Evolutionary conservation across 768 basidiomycete genomes (phyloP).

Genomic region (Zangia roseola): DNA sequence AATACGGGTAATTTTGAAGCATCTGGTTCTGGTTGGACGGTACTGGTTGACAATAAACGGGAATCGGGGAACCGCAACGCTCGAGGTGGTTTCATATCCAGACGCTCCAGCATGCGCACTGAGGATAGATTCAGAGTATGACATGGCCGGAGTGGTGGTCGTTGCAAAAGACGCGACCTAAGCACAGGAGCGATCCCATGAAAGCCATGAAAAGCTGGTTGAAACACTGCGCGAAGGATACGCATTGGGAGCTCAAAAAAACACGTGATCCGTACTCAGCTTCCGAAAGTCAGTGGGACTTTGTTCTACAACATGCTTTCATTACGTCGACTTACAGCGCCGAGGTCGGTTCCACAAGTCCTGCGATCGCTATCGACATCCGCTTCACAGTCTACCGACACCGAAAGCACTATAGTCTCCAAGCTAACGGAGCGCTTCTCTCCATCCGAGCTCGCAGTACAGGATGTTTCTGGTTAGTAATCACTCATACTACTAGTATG

Average conservation of each 20-base stretch:
- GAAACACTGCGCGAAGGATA: conserved; percentile 19
- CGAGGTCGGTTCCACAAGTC: conserved; percentile 19
- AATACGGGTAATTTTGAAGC: conserved; percentile 50
- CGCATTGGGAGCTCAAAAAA: conserved; percentile 15
- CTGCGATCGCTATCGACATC: conserved; percentile 30
- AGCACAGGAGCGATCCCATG: conserved; percentile 6
- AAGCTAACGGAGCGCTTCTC: conserved; percentile 76
- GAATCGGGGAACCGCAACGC: conserved; percentile 26
- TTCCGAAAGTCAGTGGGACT: neutral
- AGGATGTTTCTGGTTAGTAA: conserved; percentile 88
- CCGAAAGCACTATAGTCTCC: conserved; percentile 55
- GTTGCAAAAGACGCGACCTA: conserved; percentile 10
- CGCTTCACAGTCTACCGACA: conserved; percentile 29
- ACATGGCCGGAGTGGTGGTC: neutral
- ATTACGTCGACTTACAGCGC: conserved; percentile 32
- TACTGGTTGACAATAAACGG: conserved; percentile 41
- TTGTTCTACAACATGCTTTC: conserved; percentile 11
- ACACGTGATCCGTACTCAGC: conserved; percentile 17
- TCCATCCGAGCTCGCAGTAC: conserved; percentile 80
- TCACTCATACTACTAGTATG: neutral
- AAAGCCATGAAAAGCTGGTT: conserved; percentile 12
- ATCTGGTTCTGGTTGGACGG: conserved; percentile 13
- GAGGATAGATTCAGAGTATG: conserved; percentile 6
- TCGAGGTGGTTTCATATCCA: neutral
- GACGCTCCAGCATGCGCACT: neutral